Conservation (phyloP, 805 yeast species). For the Naumovozyma castellii region DNA sequence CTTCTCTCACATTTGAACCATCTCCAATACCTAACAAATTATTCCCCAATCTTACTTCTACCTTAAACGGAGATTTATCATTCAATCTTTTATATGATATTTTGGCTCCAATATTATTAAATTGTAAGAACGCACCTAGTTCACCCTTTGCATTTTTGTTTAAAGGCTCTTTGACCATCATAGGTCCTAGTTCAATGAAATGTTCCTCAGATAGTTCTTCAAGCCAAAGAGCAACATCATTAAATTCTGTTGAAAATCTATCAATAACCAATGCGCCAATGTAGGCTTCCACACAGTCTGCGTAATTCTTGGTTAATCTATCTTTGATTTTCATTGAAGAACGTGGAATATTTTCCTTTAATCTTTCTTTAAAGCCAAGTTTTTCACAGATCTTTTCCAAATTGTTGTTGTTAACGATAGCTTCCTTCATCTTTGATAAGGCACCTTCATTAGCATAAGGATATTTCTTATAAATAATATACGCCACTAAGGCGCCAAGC, state of each 20-base stretch:
- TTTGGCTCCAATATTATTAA: constrained; percentile 21
- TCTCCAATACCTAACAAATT: constrained; percentile 53
- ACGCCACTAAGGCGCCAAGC: constrained; percentile 55
- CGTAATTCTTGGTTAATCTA: constrained; percentile 43
- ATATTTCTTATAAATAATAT: constrained; percentile 49
- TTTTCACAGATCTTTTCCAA: constrained; percentile 52
- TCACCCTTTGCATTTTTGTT: constrained; percentile 61
- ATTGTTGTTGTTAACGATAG: constrained; percentile 58
- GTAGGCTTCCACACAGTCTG: constrained; percentile 87
- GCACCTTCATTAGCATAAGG: constrained; percentile 70
- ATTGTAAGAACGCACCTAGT: constrained; percentile 50
- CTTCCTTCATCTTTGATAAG: constrained; percentile 54
- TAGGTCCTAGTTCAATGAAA: constrained; percentile 6
- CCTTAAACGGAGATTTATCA: constrained; percentile 37
- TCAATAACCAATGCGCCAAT: constrained; percentile 67
- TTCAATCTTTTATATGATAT: constrained; percentile 21
- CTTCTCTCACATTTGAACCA: constrained; percentile 57
- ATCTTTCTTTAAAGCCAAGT: constrained; percentile 52
- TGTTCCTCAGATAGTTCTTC: constrained; percentile 31
- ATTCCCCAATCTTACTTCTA: constrained; percentile 52
- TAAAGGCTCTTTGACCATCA: constrained; percentile 24
- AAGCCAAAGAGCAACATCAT: constrained; percentile 45
- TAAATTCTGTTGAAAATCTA: constrained; percentile 31
- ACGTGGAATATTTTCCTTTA: constrained; percentile 42
- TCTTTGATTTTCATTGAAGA: constrained; percentile 40